phyloP scores from a whole-genome alignment of 1,284 basidiomycete genomes.

The Trichosporon asahii region DNA sequence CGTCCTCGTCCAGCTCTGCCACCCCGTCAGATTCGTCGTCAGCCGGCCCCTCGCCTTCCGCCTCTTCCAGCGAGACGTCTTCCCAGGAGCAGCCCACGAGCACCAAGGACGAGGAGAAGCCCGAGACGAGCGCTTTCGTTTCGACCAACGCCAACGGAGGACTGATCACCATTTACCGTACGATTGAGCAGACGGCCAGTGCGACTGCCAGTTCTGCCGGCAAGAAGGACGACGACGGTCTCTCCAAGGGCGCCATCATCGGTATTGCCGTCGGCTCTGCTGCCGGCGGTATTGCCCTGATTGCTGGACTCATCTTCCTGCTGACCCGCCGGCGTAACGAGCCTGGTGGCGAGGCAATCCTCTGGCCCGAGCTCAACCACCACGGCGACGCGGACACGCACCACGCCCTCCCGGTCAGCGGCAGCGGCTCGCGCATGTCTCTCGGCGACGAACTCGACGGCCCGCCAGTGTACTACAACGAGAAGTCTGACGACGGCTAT shows the following conservation, averaged over 20 bases:
- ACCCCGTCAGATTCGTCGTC: not conserved
- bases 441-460: conserved; percentile 36
- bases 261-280: conserved; percentile 47
- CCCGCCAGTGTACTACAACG: conserved; percentile 15
- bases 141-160: conserved; percentile 10
- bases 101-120: not conserved
- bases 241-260: conserved; percentile 47
- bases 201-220: conserved; percentile 15
- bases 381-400: conserved; percentile 49
- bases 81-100: not conserved
- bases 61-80: not conserved
- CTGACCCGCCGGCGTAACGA: conserved; percentile 38
- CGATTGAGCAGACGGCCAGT: conserved; percentile 15
- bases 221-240: conserved; percentile 17
- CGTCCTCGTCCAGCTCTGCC: not conserved
- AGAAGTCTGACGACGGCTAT: conserved; percentile 14
- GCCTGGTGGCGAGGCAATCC: conserved; percentile 50
- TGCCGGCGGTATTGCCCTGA: conserved; percentile 38
- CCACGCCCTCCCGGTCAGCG: conserved; percentile 48
- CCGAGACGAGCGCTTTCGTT: not conserved
- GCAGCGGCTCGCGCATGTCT: conserved; percentile 31
- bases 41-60: not conserved
- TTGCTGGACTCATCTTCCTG: conserved; percentile 37
- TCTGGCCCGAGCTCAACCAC: conserved; percentile 52
- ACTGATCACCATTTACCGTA: conserved; percentile 20